Conservation (phyloP, 192 early-diverging fungal genomes). For the Mortierella alpina region DNA sequence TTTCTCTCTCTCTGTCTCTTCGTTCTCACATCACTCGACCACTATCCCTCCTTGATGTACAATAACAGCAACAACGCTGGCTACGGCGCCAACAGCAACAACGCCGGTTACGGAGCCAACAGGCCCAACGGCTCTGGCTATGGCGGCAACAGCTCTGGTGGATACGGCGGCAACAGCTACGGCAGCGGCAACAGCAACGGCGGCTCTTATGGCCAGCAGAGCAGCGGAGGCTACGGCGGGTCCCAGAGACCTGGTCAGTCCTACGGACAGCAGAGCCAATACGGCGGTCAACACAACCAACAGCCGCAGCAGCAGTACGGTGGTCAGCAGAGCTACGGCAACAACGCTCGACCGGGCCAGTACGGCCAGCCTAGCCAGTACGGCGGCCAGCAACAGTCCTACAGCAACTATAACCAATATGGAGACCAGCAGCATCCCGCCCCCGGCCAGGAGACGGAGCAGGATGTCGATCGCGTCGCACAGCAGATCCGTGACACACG, state of each 20-base stretch:
- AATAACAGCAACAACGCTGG: neutral
- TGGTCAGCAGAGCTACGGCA: conserved; percentile 18
- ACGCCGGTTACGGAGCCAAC: conserved; percentile 21
- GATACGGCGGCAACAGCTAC: neutral
- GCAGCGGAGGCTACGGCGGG: conserved; percentile 1
- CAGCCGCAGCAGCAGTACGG: conserved; percentile 16
- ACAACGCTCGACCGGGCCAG: neutral
- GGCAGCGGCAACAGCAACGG: conserved; percentile 4
- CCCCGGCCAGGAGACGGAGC: conserved; percentile 68
- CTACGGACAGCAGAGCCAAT: conserved; percentile 20
- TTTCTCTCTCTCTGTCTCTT: neutral
- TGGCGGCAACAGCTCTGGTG: conserved; percentile 2
- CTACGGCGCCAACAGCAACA: conserved; percentile 5
- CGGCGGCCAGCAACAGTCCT: conserved; percentile 21
- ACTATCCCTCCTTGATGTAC: no score
- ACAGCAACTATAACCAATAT: conserved; percentile 41
- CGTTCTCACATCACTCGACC: neutral
- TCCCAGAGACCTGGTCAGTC: conserved; percentile 25
- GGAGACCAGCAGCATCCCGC: conserved; percentile 37
- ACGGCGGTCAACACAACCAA: conserved; percentile 13
- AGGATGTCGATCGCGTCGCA: conserved; percentile 71
- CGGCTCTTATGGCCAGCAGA: conserved; percentile 1
- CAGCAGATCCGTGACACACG: conserved; percentile 70
- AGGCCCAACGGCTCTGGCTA: conserved; percentile 12
- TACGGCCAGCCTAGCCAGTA: conserved; percentile 22